Base-by-base conservation (phyloP, 768 basidiomycete species). In the Boletus insuetus region DNA sequence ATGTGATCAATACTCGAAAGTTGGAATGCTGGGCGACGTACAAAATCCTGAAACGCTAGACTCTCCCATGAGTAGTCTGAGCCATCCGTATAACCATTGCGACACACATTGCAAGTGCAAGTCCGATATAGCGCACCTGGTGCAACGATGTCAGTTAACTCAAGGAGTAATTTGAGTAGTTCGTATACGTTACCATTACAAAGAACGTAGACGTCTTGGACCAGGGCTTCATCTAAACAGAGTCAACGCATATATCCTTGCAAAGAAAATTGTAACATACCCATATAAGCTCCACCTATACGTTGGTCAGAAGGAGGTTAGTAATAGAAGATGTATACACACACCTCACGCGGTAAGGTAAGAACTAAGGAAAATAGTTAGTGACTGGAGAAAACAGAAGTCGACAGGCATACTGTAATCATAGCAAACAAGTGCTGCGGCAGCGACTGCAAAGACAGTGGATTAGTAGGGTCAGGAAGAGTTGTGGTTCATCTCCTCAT, bases 151-250 rank as follows among this genome's bases (percentile, higher is more conserved):
- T 29, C 26, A 29, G n/a, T 49, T 6, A 42, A 43, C 10, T 44
- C n/a, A n/a, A 26, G 6, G 40, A 9, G 14, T 0, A 1, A 40
- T 17, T 3, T 11, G 6, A 44, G 39, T 17, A 14, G 16, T 22
- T 40, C 35, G 10, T 35, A 17, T 10, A 39, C 16, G 3, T 46
- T 52, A 61, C 60, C 51, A 51, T 38, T 9, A 61, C n/a, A 37
- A 56, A 61, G 38, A 61, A 52, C 2, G 52, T 51, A 8, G 55
- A 54, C 34, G 45, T 58, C 10, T 8, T 9, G 24, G 59, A 47
- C 60, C 59, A 62, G 5, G 55, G 43, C 19, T 34, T 53, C 58
- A 53, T 42, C 58, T 58, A 34, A n/a, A n/a, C 9, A 49, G 43
- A 12, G 19, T 46, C 49, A 8, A 16, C 2, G 14, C 34, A 14